Percentiles rank a stretch among this genome's conserved stretches.
Conservation (phyloP, 176 grass and related monocot genomes). For the Musa schizocarpa region DNA sequence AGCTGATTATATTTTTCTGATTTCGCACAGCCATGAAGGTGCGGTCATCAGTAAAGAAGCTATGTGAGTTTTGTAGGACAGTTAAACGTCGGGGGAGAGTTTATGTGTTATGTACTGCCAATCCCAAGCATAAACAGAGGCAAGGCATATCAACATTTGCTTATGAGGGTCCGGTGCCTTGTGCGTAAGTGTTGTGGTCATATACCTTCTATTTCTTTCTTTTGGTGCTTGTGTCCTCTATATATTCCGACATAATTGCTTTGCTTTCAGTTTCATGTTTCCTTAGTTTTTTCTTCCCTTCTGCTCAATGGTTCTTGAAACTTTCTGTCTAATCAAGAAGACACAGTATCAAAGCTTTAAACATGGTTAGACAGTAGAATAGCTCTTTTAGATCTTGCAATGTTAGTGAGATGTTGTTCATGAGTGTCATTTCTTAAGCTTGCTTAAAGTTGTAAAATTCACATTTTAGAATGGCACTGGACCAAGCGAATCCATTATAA, state of each 20-base stretch:
- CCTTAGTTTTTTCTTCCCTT: neutral
- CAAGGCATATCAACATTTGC: conserved; percentile 87
- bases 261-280: neutral
- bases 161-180: conserved; percentile 14
- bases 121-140: conserved; percentile 94
- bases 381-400: neutral
- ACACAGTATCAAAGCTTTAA: neutral
- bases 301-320: neutral
- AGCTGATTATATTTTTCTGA: neutral
- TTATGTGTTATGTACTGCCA: conserved; percentile 74
- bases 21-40: conserved; percentile 70
- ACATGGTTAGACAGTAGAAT: neutral
- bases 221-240: too few species aligned
- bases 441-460: too few species aligned
- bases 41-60: conserved; percentile 79
- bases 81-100: conserved; percentile 86
- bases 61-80: conserved; percentile 76
- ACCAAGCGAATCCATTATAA: too few species aligned
- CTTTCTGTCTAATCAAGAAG: neutral
- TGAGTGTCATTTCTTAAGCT: neutral
- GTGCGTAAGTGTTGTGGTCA: conserved; percentile 11
- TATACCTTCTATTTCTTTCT: neutral
- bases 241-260: neutral
- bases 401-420: neutral
- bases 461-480: too few species aligned